Conservation (phyloP, 139 green algal genomes). For the Nannochloris sp. region DNA sequence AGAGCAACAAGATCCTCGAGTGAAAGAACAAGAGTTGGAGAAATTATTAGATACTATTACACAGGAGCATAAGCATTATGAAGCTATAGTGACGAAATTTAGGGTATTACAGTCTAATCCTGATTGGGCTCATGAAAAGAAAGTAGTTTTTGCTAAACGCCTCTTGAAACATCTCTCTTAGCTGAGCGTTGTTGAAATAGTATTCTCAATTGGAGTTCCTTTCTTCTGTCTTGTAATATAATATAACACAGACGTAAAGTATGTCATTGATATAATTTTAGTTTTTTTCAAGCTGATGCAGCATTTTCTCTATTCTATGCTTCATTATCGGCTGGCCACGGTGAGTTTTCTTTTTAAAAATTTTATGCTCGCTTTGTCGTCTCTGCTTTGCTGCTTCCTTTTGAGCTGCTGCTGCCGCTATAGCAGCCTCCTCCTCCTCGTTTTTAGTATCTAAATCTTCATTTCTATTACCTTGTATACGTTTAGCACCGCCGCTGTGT, state of each 20-base stretch:
- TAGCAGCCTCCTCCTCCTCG: too few species aligned
- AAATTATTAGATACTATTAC: slow-evolving; percentile 9
- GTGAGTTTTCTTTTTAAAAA: slow-evolving; percentile 37
- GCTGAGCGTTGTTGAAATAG: not conserved
- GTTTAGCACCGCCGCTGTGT: too few species aligned
- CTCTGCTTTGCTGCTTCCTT: too few species aligned
- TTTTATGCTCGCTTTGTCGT: not conserved
- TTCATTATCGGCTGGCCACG: slow-evolving; percentile 65
- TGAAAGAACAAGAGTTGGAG: not conserved
- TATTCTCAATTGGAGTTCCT: too few species aligned
- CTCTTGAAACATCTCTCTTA: slow-evolving; percentile 8
- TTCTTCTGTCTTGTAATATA: too few species aligned
- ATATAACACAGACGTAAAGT: not conserved
- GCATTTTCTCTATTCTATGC: slow-evolving; percentile 45
- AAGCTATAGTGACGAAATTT: not conserved
- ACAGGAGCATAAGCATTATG: slow-evolving; percentile 10
- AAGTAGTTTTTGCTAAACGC: slow-evolving; percentile 16
- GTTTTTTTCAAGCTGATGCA: slow-evolving; percentile 30
- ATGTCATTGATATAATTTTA: not conserved
- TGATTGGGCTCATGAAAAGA: slow-evolving; percentile 12
- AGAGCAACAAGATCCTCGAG: too few species aligned
- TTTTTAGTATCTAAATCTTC: too few species aligned
- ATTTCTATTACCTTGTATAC: too few species aligned
- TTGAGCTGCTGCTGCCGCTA: too few species aligned
- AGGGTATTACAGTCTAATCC: slow-evolving; percentile 15